Base-by-base conservation (phyloP, 495 filamentous ascomycete genomes). In the Beverwykella pulmonaria region DNA sequence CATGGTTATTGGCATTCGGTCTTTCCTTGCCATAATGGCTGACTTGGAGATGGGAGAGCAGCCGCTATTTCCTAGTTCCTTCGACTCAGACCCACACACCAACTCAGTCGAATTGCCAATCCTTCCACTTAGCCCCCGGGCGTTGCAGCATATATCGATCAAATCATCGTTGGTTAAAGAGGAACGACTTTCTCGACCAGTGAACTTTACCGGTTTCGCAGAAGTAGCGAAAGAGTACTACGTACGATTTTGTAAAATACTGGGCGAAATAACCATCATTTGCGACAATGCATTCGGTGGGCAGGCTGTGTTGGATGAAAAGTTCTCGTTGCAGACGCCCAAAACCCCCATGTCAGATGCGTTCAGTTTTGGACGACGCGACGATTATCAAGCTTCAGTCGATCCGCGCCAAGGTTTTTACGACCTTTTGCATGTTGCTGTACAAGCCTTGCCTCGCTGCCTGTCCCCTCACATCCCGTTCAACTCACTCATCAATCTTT, bases 271-370 rank as follows among this genome's bases (percentile, higher is more conserved):
- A 49, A 96, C 92, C 1, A 87, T 97, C 30, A 86, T 98, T 12
- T 98, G 94, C 75, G 93, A 98, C 75, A 93, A 94, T 64, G 90
- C 93, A 6, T 98, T 98, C 76, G 95, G 95, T 55, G 94, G 94
- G 4, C 94, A 99, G 75, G 94, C 92, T 26, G 91, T 90, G 1
- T 77, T 98, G 49, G 94, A 99, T 68, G 95, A 99, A 75, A 96
- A 96, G 75, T 95, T 97, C 74, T 88, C 88, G 58, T 85, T 88
- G 61, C 83, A 86, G 20, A 91, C 90, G 0, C 92, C 93, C 0
- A 97, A 96, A 74, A 98, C 95, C 0, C 95, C 95, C 1, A 91
- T 97, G 59, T 82, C 93, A 7, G 93, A 97, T 63, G 92, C 93
- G 0, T 99, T 98, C 75, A 92, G 89, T 56, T 99, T 99, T 67